A percentile compares a stretch with the other conserved stretches of the same genome.
Conservation (phyloP, 2,329 filamentous ascomycete genomes). For the Monilinia vaccinii-corymbosi region DNA sequence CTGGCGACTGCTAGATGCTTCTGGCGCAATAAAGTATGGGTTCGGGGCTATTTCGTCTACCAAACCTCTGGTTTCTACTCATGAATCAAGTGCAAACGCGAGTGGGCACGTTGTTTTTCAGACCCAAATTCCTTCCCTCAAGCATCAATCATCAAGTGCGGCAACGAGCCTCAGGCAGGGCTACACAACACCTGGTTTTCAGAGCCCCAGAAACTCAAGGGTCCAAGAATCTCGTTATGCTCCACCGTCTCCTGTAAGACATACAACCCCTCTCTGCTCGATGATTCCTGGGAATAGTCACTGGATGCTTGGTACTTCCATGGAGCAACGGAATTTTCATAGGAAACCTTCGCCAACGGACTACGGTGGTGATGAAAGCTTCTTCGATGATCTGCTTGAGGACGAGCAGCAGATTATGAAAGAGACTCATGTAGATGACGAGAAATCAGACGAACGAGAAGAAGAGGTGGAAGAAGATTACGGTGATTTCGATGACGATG, state of each 20-base stretch:
- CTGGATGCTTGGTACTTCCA: not conserved
- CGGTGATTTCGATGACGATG: constrained; percentile 28
- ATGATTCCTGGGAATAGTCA: not conserved
- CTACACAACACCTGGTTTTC: not conserved
- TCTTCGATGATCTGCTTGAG: constrained; percentile 20
- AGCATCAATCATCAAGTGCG: not conserved
- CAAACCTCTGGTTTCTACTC: constrained; percentile 11
- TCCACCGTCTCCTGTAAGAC: not conserved
- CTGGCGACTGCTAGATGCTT: constrained; percentile 18
- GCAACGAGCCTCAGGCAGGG: not conserved
- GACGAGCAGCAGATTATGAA: constrained; percentile 20
- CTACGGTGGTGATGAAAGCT: constrained; percentile 21
- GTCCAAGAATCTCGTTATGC: not conserved
- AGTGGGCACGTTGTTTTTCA: constrained; percentile 27
- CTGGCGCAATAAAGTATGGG: constrained; percentile 25
- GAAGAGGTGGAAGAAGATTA: constrained; percentile 21
- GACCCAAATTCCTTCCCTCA: constrained; percentile 14
- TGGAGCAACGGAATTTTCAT: not conserved
- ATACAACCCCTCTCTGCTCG: not conserved
- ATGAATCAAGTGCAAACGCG: constrained; percentile 17
- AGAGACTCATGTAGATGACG: constrained; percentile 1
- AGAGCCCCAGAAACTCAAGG: not conserved
- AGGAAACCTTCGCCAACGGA: constrained; percentile 15
- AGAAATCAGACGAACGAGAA: constrained; percentile 8
- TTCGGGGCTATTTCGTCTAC: constrained; percentile 16